Conservation (phyloP, 78 protist genomes). For the Anaeramoeba flamelloides region DNA sequence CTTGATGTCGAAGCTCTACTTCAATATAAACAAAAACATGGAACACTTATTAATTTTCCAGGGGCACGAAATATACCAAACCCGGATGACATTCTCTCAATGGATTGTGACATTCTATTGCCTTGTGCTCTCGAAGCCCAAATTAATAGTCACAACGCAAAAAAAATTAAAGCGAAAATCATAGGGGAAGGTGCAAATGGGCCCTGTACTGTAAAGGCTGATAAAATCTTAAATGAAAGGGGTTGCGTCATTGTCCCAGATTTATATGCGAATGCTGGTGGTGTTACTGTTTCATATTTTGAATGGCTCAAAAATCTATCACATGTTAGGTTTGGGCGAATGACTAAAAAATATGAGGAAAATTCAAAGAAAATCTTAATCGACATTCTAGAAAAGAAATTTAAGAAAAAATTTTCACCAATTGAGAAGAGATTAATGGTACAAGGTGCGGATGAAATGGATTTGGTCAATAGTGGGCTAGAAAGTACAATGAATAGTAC, state of each 20-base stretch:
- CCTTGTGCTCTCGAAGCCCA: conserved; percentile 59
- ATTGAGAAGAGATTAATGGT: neutral
- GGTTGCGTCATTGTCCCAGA: conserved; percentile 63
- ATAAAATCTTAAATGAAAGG: conserved; percentile 19
- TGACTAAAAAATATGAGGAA: neutral
- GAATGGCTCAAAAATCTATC: conserved; percentile 73
- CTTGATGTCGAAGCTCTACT: conserved; percentile 32
- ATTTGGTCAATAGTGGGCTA: neutral
- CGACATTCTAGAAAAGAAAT: neutral
- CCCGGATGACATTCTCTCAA: conserved; percentile 21
- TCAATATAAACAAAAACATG: conserved; percentile 9
- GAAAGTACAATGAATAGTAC: neutral
- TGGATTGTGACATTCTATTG: conserved; percentile 59
- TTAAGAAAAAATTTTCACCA: neutral
- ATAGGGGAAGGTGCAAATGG: conserved; percentile 67
- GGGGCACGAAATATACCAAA: conserved; percentile 4
- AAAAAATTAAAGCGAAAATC: conserved; percentile 7
- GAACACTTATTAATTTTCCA: conserved; percentile 22
- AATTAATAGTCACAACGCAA: conserved; percentile 5
- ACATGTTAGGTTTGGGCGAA: conserved; percentile 28
- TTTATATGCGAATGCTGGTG: conserved; percentile 58
- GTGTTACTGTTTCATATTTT: conserved; percentile 71
- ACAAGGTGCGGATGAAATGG: neutral
- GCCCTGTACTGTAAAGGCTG: conserved; percentile 56
- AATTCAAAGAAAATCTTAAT: neutral